Conservation (phyloP, 1,284 basidiomycete genomes). For the Rhodotorula sp. region DNA sequence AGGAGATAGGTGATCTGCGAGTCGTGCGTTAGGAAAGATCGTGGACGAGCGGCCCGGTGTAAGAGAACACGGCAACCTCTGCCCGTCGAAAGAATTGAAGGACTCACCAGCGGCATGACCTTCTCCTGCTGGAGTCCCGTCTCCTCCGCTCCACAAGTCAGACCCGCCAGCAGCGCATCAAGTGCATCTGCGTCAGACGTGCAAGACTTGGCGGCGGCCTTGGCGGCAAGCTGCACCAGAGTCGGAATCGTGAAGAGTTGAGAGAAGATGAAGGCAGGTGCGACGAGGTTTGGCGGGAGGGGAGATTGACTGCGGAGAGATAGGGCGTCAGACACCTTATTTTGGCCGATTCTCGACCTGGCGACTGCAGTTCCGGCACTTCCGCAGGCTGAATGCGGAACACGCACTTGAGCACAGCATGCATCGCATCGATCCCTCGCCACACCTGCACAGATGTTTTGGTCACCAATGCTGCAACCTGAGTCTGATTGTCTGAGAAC, state of each 20-base stretch:
- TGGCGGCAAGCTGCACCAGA: neutral
- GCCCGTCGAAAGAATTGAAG: too few relatives aligned
- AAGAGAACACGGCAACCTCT: too few relatives aligned
- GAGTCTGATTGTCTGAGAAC: fast-evolving
- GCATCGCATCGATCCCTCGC: neutral
- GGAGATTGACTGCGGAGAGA: neutral
- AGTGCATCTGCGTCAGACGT: neutral
- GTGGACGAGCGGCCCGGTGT: too few relatives aligned
- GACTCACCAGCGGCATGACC: slow-evolving; percentile 4
- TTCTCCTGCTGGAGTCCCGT: neutral
- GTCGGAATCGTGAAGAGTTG: neutral
- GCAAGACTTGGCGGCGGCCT: neutral
- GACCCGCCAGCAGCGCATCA: neutral
- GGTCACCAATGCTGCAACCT: too few relatives aligned
- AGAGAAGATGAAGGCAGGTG: slow-evolving; percentile 13
- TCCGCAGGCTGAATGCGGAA: too few relatives aligned
- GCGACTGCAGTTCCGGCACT: neutral
- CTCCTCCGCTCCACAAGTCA: neutral
- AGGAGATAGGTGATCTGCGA: neutral
- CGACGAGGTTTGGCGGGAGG: neutral
- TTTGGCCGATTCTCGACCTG: too few relatives aligned
- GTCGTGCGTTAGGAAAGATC: too few relatives aligned
- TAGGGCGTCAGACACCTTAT: neutral
- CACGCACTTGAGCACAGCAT: neutral
- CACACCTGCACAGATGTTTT: neutral